Evolutionary conservation across 305 asterid genomes (phyloP).

Genomic region (Fraxinus dipetala): DNA sequence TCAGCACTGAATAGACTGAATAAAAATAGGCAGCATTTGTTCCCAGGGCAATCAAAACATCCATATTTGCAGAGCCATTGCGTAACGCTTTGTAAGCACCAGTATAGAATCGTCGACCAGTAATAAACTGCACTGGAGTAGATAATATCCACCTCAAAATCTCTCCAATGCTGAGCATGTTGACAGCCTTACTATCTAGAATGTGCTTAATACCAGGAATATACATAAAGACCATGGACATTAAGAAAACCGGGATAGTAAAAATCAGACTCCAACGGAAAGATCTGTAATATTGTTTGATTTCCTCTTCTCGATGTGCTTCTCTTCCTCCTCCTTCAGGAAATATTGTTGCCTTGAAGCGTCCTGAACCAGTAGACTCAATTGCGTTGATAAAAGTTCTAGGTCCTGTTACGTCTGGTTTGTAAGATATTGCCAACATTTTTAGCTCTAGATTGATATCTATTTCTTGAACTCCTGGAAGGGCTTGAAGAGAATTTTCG

Average conservation of each 20-base stretch:
- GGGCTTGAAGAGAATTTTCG: conserved; percentile 52
- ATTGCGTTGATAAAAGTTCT: conserved; percentile 57
- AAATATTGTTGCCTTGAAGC: conserved; percentile 57
- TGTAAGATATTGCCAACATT: conserved; percentile 55
- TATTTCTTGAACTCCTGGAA: conserved; percentile 64
- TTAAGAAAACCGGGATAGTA: conserved; percentile 48
- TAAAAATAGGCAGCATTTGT: conserved; percentile 59
- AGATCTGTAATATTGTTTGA: conserved; percentile 30
- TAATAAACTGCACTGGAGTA: conserved; percentile 54
- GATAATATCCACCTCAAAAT: conserved; percentile 45
- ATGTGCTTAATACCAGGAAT: conserved; percentile 45
- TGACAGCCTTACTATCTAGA: conserved; percentile 44
- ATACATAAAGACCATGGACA: conserved; percentile 57
- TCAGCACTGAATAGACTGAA: conserved; percentile 47
- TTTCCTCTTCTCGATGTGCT: conserved; percentile 42
- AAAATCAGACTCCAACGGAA: conserved; percentile 57
- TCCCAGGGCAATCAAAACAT: conserved; percentile 55
- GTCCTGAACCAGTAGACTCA: conserved; percentile 56
- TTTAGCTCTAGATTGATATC: conserved; percentile 38
- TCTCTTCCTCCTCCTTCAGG: conserved; percentile 59
- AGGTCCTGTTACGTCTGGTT: conserved; percentile 76
- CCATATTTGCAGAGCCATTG: conserved; percentile 57
- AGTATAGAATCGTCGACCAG: conserved; percentile 48
- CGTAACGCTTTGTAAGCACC: conserved; percentile 51
- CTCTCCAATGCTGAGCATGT: conserved; percentile 52